Evolutionary conservation across 768 basidiomycete genomes (phyloP), one percentile per base, ranked within the genome.

Genomic region (Leccinum boreale): DNA sequence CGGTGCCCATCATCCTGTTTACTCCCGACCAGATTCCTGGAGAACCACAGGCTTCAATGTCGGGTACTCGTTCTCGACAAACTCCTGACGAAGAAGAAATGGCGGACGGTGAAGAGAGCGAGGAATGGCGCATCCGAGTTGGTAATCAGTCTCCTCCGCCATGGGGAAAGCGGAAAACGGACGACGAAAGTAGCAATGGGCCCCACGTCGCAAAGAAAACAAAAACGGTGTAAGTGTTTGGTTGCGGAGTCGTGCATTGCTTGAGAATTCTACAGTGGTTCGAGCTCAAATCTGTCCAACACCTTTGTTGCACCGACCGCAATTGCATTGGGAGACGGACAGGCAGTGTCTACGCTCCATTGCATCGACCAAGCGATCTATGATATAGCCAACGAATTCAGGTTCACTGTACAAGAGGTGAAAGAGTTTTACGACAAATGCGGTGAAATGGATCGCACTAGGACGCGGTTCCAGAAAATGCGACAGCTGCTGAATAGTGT

Each of bases 331-430:
- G 45, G 44, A 28, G 58, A 63, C 29, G 31, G 53, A 52, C 66
- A 60, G 5, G 35, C 46, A 26, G 28, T 33, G 8, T 17, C 48
- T 26, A 59, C 59, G 44, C 70, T 89, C 48, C 87, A 89, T 67
- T 81, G 87, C 47, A 79, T 90, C 28, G 87, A 90, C 62, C 82
- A 83, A 64, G 79, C 75, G 11, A 79, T 92, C 39, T 71, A 73
- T 29, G 82, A 85, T 29, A 90, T 92, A 62, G 89, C 90, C 7
- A 75, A 70, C 35, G 83, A 89, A 36, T 87, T 77, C 64, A 78
- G 85, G 51, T 92, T 92, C 68, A 88, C 88, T 1, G 68, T 83
- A 1, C 85, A 86, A 60, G 90, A 92, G 71, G 89, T 92, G 14
- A 81, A 86, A 65, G 88, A 87, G 65, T 89, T 83, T 67, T 90